phyloP scores from a whole-genome alignment of 441 rosid species.

The Populus hybrid region DNA sequence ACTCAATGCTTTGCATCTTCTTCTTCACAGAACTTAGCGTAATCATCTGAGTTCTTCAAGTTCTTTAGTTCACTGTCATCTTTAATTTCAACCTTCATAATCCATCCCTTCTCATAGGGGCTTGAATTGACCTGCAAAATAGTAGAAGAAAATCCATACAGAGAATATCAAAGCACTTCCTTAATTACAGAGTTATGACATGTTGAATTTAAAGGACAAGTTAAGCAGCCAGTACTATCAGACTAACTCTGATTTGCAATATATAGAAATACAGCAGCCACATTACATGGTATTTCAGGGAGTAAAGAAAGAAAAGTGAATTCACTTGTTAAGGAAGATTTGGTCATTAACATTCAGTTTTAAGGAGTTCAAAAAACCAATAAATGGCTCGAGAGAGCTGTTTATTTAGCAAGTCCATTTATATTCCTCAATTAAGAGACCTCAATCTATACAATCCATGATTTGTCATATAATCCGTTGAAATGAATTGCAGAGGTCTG shows the following conservation, averaged over 20 bases:
- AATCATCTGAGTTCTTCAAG: constrained; percentile 69
- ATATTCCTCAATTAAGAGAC: not conserved
- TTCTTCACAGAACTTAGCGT: constrained; percentile 83
- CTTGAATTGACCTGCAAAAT: constrained; percentile 69
- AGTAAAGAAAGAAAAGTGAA: not conserved
- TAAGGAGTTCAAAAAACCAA: not conserved
- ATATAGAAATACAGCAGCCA: not conserved
- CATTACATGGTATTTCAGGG: not conserved
- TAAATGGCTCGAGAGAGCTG: not conserved
- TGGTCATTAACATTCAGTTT: not conserved
- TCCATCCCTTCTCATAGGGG: constrained; percentile 85
- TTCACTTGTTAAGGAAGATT: not conserved
- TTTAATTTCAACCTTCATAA: constrained; percentile 65
- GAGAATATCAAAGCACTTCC: not conserved
- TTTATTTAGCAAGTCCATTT: not conserved
- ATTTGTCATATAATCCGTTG: not conserved
- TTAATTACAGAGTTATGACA: not conserved
- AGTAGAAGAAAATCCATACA: not conserved
- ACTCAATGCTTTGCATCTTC: constrained; percentile 72
- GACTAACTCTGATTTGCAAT: not conserved
- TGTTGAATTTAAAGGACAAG: not conserved
- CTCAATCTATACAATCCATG: not conserved
- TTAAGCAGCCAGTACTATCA: not conserved
- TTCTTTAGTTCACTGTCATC: constrained; percentile 52
- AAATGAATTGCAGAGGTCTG: not conserved